Evolutionary conservation across 2,329 filamentous ascomycete species (phyloP).

Genomic region (Aureobasidium sp.): DNA sequence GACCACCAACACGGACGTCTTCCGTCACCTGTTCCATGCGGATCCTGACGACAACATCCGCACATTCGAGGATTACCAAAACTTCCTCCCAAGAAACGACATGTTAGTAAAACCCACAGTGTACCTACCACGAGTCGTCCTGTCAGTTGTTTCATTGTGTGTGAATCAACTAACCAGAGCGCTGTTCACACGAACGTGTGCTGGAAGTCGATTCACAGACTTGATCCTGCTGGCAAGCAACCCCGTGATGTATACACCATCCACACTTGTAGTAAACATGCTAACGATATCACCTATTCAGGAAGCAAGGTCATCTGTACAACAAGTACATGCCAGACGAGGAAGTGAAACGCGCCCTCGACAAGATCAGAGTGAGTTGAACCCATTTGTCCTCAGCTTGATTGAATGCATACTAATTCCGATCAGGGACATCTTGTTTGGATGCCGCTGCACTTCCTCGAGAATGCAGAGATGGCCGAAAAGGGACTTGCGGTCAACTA

Average conservation of each 20-base stretch:
- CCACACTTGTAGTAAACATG: background rate
- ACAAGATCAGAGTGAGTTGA: constrained; percentile 46
- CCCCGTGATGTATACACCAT: background rate
- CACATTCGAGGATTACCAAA: constrained; percentile 83
- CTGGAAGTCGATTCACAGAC: background rate
- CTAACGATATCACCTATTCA: constrained; percentile 15
- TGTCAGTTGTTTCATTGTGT: background rate
- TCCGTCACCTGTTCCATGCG: constrained; percentile 72
- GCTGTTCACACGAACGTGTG: background rate
- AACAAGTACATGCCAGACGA: constrained; percentile 65
- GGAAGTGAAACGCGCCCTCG: constrained; percentile 66
- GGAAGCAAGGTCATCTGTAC: constrained; percentile 76
- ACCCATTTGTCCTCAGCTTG: background rate
- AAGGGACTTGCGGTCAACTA: constrained; percentile 76
- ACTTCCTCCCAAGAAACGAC: constrained; percentile 53
- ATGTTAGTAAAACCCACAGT: background rate
- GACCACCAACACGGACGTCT: constrained; percentile 62
- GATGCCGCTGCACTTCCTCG: constrained; percentile 86
- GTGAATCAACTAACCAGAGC: background rate
- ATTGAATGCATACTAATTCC: background rate
- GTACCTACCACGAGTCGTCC: background rate
- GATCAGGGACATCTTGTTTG: constrained; percentile 74
- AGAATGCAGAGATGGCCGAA: constrained; percentile 82
- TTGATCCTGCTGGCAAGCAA: background rate
- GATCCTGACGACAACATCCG: constrained; percentile 86